Conservation (phyloP, 108 stramenopile species). For the Cylindrotheca fusiformis region DNA sequence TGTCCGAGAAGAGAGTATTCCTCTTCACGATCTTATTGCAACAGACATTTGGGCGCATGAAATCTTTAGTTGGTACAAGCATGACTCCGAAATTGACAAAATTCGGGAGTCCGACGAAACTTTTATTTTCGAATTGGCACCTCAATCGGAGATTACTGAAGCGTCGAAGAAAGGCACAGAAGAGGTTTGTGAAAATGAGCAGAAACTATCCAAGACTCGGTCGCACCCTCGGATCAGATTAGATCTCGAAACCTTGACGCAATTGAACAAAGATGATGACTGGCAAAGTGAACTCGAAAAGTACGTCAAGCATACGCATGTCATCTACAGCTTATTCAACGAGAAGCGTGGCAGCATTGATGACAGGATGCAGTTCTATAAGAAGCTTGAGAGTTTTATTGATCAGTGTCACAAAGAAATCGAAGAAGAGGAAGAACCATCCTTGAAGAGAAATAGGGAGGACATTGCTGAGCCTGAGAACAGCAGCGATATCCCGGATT, state of each 20-base stretch:
- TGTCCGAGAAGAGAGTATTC: constrained; percentile 12
- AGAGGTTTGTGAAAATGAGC: neutral
- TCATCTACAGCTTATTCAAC: constrained; percentile 32
- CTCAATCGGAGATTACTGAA: constrained; percentile 30
- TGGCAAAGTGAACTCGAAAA: constrained; percentile 48
- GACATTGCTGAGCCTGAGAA: neutral
- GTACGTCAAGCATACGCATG: constrained; percentile 16
- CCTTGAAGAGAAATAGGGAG: constrained; percentile 8
- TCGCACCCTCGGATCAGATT: constrained; percentile 27
- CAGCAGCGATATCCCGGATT: constrained; percentile 1
- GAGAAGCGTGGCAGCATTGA: constrained; percentile 28
- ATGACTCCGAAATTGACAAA: constrained; percentile 44
- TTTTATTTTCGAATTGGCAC: constrained; percentile 53
- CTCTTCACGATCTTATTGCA: constrained; percentile 51
- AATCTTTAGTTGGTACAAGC: constrained; percentile 41
- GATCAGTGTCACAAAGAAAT: constrained; percentile 45
- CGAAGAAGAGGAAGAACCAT: constrained; percentile 29
- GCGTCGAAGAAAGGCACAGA: constrained; percentile 14
- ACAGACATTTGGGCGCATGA: constrained; percentile 62
- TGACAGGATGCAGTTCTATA: constrained; percentile 43
- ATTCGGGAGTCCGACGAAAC: constrained; percentile 72
- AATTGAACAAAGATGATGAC: constrained; percentile 42
- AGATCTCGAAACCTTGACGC: constrained; percentile 33
- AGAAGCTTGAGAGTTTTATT: constrained; percentile 55
- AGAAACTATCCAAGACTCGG: constrained; percentile 1